phyloP scores from a whole-genome alignment of 495 filamentous ascomycete species.

The Pseudevernia furfuracea region DNA sequence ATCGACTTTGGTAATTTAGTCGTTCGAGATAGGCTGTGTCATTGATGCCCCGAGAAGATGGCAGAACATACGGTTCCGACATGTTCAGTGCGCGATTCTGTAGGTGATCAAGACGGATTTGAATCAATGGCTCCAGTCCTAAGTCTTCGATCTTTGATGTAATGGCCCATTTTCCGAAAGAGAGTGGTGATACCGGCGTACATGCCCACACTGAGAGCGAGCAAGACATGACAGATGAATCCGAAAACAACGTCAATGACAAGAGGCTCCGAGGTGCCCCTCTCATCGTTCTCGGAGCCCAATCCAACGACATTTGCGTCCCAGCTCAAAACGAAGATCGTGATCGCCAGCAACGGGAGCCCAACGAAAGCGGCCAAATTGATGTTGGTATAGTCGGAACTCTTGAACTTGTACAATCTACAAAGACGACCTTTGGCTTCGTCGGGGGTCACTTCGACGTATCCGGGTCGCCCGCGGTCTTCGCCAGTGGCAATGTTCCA shows the following conservation, averaged over 20 bases:
- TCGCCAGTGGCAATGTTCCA: slow-evolving; percentile 25
- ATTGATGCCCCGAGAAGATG: background rate
- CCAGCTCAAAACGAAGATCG: slow-evolving; percentile 9
- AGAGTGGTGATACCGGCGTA: background rate
- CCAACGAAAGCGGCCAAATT: slow-evolving; percentile 15
- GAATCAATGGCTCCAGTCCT: too few species aligned
- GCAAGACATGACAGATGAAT: background rate
- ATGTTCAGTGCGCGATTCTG: background rate
- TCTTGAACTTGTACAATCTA: slow-evolving; percentile 19
- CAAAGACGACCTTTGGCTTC: slow-evolving; percentile 18
- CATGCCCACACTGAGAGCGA: background rate
- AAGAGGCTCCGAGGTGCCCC: background rate
- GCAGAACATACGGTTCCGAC: too few species aligned
- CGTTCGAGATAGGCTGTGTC: background rate
- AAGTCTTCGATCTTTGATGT: background rate
- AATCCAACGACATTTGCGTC: slow-evolving; percentile 10
- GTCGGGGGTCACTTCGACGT: slow-evolving; percentile 18
- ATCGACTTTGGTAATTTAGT: too few species aligned
- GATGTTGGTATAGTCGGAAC: slow-evolving; percentile 13
- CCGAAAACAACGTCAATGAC: slow-evolving; percentile 1
- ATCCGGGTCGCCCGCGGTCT: slow-evolving; percentile 20
- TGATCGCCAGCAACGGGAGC: slow-evolving; percentile 10
- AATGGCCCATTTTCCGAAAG: background rate
- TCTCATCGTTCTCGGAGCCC: background rate
- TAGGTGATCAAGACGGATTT: background rate